Evolutionary conservation across 1,284 basidiomycete species (phyloP).

Genomic region (Trichosporon asahii): DNA sequence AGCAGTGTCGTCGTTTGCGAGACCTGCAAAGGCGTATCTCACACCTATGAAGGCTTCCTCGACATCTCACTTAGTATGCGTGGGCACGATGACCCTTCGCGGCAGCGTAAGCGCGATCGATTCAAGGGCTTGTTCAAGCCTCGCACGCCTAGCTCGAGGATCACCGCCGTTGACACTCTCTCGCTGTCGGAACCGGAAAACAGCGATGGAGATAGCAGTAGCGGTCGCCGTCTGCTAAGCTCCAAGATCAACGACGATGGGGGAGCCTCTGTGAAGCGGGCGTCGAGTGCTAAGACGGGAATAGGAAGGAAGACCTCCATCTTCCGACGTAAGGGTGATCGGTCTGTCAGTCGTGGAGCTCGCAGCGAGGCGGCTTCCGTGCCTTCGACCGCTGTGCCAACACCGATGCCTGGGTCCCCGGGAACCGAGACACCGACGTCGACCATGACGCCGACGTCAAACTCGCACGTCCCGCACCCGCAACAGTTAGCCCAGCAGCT

Average conservation of each 20-base stretch:
- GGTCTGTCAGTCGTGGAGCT: neutral
- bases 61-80: slow-evolving; percentile 85
- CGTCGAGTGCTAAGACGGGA: neutral
- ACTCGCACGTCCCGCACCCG: neutral
- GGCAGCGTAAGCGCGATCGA: slow-evolving; percentile 58
- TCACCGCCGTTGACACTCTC: slow-evolving; percentile 7
- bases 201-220: slow-evolving; percentile 26
- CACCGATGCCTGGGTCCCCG: neutral
- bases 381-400: neutral
- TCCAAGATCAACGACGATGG: neutral
- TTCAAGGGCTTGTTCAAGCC: slow-evolving; percentile 59
- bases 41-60: slow-evolving; percentile 88
- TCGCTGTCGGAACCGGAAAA: slow-evolving; percentile 42
- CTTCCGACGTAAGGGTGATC: neutral
- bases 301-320: neutral
- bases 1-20: slow-evolving; percentile 89
- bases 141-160: neutral
- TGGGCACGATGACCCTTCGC: slow-evolving; percentile 40
- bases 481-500: slow-evolving; percentile 5
- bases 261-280: neutral
- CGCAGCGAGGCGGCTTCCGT: neutral
- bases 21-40: slow-evolving; percentile 77
- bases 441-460: neutral
- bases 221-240: neutral
- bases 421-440: neutral